These are phyloP conservation scores for Fusarium duplospermum DNA, from an alignment of 2,329 filamentous ascomycete species.

Conservation along the genomic window DNA sequence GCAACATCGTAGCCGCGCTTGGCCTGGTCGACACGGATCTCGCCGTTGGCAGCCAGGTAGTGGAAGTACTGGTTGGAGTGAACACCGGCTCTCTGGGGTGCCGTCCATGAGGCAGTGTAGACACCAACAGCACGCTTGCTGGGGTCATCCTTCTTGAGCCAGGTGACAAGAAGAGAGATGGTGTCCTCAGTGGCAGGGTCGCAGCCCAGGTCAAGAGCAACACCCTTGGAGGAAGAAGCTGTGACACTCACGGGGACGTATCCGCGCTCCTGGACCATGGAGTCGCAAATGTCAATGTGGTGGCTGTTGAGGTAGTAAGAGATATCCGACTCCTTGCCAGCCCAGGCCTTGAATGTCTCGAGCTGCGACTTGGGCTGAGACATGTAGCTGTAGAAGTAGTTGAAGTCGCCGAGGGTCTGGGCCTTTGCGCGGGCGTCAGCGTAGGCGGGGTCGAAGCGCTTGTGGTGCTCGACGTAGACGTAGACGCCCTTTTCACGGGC, in stretches of 20 bases:
- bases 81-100: slow-evolving; percentile 91
- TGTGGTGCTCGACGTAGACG: slow-evolving; percentile 96
- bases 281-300: slow-evolving; percentile 92
- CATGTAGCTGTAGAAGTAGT: slow-evolving; percentile 99
- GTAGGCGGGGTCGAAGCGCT: slow-evolving; percentile 94
- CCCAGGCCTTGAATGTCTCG: slow-evolving; percentile 95
- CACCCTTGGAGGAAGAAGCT: slow-evolving; percentile 81
- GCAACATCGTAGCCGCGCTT: slow-evolving; percentile 95
- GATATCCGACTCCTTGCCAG: slow-evolving; percentile 91
- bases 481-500: slow-evolving; percentile 82
- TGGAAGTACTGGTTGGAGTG: slow-evolving; percentile 98
- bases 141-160: slow-evolving; percentile 78
- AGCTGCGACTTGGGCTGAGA: slow-evolving; percentile 91
- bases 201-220: slow-evolving; percentile 83
- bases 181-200: slow-evolving; percentile 88
- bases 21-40: slow-evolving; percentile 91
- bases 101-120: slow-evolving; percentile 95
- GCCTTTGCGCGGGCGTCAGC: slow-evolving; percentile 86
- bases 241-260: slow-evolving; percentile 84
- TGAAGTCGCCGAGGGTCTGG: slow-evolving; percentile 87
- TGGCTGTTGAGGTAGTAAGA: slow-evolving; percentile 97
- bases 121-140: slow-evolving; percentile 84
- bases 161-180: slow-evolving; percentile 90
- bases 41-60: slow-evolving; percentile 86
- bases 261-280: slow-evolving; percentile 80